Conservation (phyloP, 345 rosid species). For the Eucalyptus marginata region DNA sequence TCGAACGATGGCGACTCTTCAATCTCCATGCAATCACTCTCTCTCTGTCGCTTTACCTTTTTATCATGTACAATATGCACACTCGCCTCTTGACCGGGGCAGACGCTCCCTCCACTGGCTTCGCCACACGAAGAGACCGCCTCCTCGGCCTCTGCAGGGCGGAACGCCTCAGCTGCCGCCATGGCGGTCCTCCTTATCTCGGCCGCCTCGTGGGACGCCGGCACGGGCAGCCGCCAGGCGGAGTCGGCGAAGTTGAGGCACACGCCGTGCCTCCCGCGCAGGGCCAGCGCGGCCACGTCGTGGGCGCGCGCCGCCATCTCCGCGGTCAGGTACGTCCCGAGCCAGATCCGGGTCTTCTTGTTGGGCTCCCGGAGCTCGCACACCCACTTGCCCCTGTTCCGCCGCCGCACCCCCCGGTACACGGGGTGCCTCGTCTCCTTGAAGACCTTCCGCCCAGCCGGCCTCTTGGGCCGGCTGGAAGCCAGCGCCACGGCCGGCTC, state of each 20-base stretch:
- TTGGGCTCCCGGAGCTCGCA: slow-evolving; percentile 30
- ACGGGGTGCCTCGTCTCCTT: slow-evolving; percentile 49
- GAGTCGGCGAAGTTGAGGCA: slow-evolving; percentile 31
- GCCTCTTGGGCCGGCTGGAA: slow-evolving; percentile 3
- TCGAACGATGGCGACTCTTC: background rate
- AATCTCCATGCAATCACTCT: background rate
- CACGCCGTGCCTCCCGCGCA: slow-evolving; percentile 19
- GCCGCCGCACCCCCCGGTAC: slow-evolving; percentile 31
- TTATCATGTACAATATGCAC: too few species aligned
- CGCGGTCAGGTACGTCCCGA: slow-evolving; percentile 32
- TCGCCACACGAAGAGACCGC: background rate
- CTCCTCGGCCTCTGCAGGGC: background rate
- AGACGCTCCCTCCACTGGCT: background rate
- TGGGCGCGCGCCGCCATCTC: slow-evolving; percentile 40
- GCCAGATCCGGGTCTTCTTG: slow-evolving; percentile 32
- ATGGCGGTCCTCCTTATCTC: slow-evolving; percentile 33
- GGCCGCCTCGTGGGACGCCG: slow-evolving; percentile 10
- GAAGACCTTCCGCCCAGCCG: slow-evolving; percentile 40
- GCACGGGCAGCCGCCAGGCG: slow-evolving; percentile 11
- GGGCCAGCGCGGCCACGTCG: slow-evolving; percentile 33
- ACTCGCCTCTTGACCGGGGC: background rate
- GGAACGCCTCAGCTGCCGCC: slow-evolving; percentile 11
- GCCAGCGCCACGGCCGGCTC: background rate
- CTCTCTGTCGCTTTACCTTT: background rate
- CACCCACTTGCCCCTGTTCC: slow-evolving; percentile 38